phyloP scores from a whole-genome alignment of 2,329 filamentous ascomycete genomes.

The Trichoderma atroviride region DNA sequence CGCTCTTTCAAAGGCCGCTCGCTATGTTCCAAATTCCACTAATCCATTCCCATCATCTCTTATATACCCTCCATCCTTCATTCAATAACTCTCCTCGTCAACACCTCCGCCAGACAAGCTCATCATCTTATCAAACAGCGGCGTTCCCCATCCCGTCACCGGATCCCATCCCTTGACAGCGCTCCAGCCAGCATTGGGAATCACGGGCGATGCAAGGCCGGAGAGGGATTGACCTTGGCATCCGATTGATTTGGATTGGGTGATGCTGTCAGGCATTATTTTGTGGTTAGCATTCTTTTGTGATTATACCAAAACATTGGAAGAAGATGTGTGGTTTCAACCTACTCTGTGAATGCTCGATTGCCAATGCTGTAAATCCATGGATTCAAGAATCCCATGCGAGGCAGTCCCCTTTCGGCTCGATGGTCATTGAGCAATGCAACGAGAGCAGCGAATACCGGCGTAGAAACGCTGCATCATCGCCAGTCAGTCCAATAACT shows the following conservation, averaged over 20 bases:
- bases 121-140: conserved; percentile 26
- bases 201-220: conserved; percentile 34
- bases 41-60: background rate
- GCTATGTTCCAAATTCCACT: background rate
- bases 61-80: background rate
- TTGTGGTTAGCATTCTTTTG: conserved; percentile 10
- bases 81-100: background rate
- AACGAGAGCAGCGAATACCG: conserved; percentile 64
- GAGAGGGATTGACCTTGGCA: conserved; percentile 37
- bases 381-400: conserved; percentile 64
- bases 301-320: background rate
- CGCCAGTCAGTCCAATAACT: conserved; percentile 1
- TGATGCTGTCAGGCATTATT: conserved; percentile 37
- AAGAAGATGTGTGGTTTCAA: background rate
- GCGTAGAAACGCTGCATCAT: conserved; percentile 55
- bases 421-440: conserved; percentile 66
- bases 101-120: background rate
- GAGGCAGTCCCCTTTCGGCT: conserved; percentile 54
- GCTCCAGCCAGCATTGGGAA: conserved; percentile 29
- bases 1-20: background rate
- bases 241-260: conserved; percentile 38
- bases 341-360: conserved; percentile 43
- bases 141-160: conserved; percentile 28
- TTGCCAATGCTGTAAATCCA: conserved; percentile 54
- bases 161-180: conserved; percentile 29